These are phyloP conservation scores for Podaxis mareebaensis DNA, from an alignment of 768 basidiomycete genomes.

Conservation along the genomic window DNA sequence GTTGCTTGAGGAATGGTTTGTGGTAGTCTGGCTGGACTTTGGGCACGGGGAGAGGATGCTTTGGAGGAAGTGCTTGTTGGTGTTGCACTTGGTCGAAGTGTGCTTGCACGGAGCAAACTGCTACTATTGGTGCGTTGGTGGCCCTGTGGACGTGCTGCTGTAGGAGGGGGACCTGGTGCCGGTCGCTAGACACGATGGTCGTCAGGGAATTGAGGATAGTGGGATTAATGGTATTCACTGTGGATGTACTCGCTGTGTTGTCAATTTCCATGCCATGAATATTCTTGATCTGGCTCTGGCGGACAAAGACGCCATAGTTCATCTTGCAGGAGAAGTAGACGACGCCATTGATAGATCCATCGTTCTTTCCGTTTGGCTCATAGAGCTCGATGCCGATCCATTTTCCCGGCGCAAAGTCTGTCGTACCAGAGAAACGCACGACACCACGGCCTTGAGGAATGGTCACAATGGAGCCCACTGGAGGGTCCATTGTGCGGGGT, in stretches of 20 bases:
- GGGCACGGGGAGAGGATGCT: conserved; percentile 62
- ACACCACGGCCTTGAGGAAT: conserved; percentile 80
- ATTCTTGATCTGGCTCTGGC: conserved; percentile 78
- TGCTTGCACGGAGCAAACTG: conserved; percentile 37
- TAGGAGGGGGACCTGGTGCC: conserved; percentile 24
- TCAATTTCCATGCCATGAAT: conserved; percentile 50
- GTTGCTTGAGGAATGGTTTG: conserved; percentile 35
- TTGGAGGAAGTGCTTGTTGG: conserved; percentile 35
- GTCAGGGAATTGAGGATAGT: conserved; percentile 1
- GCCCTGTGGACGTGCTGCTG: conserved; percentile 30
- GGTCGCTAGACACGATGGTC: conserved; percentile 20
- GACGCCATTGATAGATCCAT: conserved; percentile 80
- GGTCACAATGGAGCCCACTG: conserved; percentile 74
- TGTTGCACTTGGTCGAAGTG: conserved; percentile 30
- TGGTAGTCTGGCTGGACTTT: conserved; percentile 51
- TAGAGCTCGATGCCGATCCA: conserved; percentile 95
- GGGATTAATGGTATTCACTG: background rate
- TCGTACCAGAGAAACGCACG: conserved; percentile 83
- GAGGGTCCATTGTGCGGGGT: conserved; percentile 26
- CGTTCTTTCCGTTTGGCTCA: conserved; percentile 90
- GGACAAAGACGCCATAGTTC: conserved; percentile 85
- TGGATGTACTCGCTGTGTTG: conserved; percentile 21
- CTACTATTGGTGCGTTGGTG: conserved; percentile 66
- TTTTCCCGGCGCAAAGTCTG: conserved; percentile 83
- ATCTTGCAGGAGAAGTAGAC: conserved; percentile 81